Base-by-base conservation (phyloP, 495 filamentous ascomycete genomes). In the Podospora australis region DNA sequence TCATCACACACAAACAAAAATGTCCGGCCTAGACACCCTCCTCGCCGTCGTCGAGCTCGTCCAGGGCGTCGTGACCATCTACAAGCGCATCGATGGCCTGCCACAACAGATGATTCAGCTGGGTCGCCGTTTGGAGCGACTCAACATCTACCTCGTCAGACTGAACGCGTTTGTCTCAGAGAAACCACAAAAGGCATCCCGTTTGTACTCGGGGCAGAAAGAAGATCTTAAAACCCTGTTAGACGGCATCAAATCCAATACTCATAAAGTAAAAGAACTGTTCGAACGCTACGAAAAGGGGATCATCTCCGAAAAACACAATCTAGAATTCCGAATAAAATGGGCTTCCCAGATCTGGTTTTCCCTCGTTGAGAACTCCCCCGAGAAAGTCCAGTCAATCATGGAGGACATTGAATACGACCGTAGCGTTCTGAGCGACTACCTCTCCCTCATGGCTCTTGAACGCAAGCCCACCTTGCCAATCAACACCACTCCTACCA, bases 1-100 rank as follows among this genome's bases (percentile, higher is more conserved):
- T 24, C 5, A 16, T 5, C 30, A 11, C 9, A 17, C 14, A 5
- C 23, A 9, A 6, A 10, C 24, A 8, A 42, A 42, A 13, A 25
- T 29, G 25, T 9, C 35, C 19, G 54, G 55, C 62, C 55, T 22
- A 54, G 70, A 60, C 56, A 71, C 46, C 53, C 44, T 60, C 22
- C 19, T 57, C 21, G 28, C 46, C 2, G 48, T 49, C 21, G 45
- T 59, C 7, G 60, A 63, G 23, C 6, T 53, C 29, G 52, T 63
- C 10, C 17, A 54, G 22, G 39, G 26, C 23, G 51, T 48, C 24
- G 48, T 59, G 16, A 22, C 39, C 17, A 42, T 63, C 24, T 63
- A 58, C 44, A 16, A 54, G 10, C 38, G 48, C 17, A 46, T 59
- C 45, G 52, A 59, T 1, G 50, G 28, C 5, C 52, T 57, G 4